phyloP scores from a whole-genome alignment of 139 green algal species.

The Chloropicon primus region DNA sequence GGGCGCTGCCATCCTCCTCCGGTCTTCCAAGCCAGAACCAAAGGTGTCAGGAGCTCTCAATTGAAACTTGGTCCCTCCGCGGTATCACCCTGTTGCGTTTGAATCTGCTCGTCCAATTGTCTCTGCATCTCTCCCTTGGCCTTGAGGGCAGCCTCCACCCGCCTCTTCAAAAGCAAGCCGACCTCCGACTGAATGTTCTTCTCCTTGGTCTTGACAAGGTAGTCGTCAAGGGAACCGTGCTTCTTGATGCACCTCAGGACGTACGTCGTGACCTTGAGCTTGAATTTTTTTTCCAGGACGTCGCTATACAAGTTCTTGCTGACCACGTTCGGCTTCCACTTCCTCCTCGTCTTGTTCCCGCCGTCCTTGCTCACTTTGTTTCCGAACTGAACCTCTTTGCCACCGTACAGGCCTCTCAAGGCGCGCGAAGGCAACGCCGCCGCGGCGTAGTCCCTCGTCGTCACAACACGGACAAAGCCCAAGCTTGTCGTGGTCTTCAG shows the following conservation, averaged over 20 bases:
- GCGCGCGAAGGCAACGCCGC: constrained; percentile 11
- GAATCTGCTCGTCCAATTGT: too few relatives aligned
- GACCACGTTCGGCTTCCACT: constrained; percentile 68
- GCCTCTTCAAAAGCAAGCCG: background rate
- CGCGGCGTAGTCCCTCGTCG: background rate
- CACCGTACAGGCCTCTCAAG: constrained; percentile 47
- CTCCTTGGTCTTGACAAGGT: constrained; percentile 54
- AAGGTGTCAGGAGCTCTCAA: too few relatives aligned
- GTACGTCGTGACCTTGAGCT: constrained; percentile 51
- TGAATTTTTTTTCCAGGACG: constrained; percentile 39
- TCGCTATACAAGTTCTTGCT: constrained; percentile 55
- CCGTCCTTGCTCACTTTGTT: constrained; percentile 74
- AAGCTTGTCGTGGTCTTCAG: too few relatives aligned
- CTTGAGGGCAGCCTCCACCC: background rate
- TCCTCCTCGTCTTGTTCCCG: constrained; percentile 58
- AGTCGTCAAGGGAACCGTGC: constrained; percentile 63
- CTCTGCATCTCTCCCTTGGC: background rate
- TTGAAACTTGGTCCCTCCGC: too few relatives aligned
- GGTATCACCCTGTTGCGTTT: too few relatives aligned
- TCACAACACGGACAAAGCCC: background rate
- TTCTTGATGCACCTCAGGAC: constrained; percentile 72
- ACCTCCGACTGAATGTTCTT: constrained; percentile 28
- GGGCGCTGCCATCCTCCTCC: too few relatives aligned
- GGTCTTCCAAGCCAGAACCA: too few relatives aligned
- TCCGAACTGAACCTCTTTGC: constrained; percentile 41